Conservation (phyloP, 805 yeast species). For the Candida stauntonica region DNA sequence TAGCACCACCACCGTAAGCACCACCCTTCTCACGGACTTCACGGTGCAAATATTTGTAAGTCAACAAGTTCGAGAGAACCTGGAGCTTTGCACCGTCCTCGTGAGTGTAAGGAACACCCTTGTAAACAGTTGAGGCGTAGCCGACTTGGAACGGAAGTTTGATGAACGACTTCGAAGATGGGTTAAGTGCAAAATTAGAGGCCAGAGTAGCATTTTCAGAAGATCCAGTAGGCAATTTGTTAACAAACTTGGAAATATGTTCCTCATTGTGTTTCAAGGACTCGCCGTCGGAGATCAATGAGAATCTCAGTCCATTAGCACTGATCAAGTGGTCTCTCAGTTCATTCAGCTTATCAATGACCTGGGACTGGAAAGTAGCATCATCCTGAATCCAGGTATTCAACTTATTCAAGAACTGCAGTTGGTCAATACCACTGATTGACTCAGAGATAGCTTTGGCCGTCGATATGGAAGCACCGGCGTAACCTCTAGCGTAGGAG, state of each 20-base stretch:
- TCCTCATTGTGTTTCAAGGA: conserved; percentile 27
- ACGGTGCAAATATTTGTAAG: conserved; percentile 80
- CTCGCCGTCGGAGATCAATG: conserved; percentile 54
- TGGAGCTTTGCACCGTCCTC: conserved; percentile 84
- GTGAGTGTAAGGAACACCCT: conserved; percentile 63
- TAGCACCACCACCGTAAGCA: conserved; percentile 96
- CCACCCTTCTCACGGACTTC: conserved; percentile 95
- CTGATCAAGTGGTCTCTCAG: conserved; percentile 43
- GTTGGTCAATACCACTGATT: conserved; percentile 72
- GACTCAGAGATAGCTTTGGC: conserved; percentile 58
- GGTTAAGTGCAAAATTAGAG: conserved; percentile 15
- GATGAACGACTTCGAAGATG: conserved; percentile 41
- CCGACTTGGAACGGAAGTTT: conserved; percentile 86
- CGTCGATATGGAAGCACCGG: conserved; percentile 59
- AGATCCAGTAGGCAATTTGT: conserved; percentile 24
- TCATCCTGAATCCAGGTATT: conserved; percentile 46
- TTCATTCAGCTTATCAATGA: conserved; percentile 60
- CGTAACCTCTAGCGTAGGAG: conserved; percentile 65
- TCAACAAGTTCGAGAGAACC: conserved; percentile 71
- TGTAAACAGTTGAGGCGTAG: conserved; percentile 64
- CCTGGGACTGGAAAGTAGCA: conserved; percentile 45
- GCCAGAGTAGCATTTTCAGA: conserved; percentile 5
- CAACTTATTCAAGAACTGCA: conserved; percentile 61
- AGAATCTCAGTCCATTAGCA: conserved; percentile 44
- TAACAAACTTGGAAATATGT: conserved; percentile 28